These are phyloP conservation scores for Colletotrichum graminicola DNA, from an alignment of 2,329 filamentous ascomycete species.

Conservation along the genomic window DNA sequence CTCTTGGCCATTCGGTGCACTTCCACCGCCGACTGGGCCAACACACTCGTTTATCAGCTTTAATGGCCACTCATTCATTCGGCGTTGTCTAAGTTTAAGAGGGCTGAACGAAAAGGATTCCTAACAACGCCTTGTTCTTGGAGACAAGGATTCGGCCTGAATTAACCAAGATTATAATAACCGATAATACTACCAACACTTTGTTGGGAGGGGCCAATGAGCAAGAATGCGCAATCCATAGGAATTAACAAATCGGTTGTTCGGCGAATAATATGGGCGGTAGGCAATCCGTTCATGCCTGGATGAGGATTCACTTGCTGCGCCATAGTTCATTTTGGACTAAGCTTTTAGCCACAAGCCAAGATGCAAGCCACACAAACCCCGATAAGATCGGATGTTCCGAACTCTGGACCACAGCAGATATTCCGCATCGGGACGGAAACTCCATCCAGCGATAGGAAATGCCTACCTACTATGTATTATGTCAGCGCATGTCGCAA, in stretches of 20 bases:
- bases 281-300: background rate
- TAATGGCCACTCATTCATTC: too few relatives aligned
- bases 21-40: constrained; percentile 25
- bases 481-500: constrained; percentile 17
- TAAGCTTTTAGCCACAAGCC: background rate
- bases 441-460: background rate
- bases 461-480: too few relatives aligned
- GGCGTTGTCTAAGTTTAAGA: background rate
- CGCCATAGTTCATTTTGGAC: background rate
- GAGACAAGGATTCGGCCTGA: background rate
- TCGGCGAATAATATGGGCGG: background rate
- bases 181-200: background rate
- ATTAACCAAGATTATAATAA: background rate
- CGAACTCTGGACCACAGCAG: background rate
- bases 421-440: background rate
- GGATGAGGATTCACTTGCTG: background rate
- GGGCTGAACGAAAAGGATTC: background rate
- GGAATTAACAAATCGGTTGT: background rate
- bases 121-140: background rate
- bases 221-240: background rate
- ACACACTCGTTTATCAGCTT: background rate
- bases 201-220: background rate
- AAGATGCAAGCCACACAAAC: background rate
- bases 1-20: background rate
- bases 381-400: background rate